Evolutionary conservation across 179 eudicot genomes (phyloP).

Genomic region (Beta corolliflora): DNA sequence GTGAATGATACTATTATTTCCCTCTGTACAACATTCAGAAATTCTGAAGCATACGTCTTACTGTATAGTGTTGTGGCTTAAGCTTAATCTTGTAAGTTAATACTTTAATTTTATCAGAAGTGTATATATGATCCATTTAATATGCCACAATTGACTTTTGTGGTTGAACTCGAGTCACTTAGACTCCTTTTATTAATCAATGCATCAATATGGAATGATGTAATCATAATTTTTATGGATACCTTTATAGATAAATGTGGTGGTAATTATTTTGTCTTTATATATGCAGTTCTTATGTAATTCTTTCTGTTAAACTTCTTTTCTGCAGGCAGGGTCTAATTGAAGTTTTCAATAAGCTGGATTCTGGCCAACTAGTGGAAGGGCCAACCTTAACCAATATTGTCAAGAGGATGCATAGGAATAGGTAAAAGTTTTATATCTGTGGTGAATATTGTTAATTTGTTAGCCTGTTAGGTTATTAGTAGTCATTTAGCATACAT

Average conservation of each 20-base stretch:
- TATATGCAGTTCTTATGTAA: background rate
- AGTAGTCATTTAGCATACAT: background rate
- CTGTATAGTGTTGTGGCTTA: background rate
- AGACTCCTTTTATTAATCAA: background rate
- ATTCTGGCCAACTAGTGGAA: conserved; percentile 51
- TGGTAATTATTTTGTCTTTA: background rate
- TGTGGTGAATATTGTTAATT: background rate
- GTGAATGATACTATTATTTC: background rate
- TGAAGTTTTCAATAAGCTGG: conserved; percentile 69
- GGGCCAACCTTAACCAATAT: conserved; percentile 48
- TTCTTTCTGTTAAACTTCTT: background rate
- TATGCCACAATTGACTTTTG: background rate
- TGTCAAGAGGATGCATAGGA: conserved; percentile 59
- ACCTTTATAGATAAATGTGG: background rate
- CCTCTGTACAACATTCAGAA: background rate
- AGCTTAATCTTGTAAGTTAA: background rate
- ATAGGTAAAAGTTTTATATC: conserved; percentile 47
- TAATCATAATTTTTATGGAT: background rate
- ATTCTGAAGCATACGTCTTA: background rate
- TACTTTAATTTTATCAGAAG: background rate
- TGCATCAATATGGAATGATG: background rate
- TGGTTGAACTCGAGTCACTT: background rate
- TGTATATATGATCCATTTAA: background rate
- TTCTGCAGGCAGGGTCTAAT: conserved; percentile 71
- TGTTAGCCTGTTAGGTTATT: background rate